Percentiles rank a stretch among this genome's conserved stretches.
phyloP scores from a whole-genome alignment of 192 early-diverging fungal genomes.

The Rhizophagus sp. region DNA sequence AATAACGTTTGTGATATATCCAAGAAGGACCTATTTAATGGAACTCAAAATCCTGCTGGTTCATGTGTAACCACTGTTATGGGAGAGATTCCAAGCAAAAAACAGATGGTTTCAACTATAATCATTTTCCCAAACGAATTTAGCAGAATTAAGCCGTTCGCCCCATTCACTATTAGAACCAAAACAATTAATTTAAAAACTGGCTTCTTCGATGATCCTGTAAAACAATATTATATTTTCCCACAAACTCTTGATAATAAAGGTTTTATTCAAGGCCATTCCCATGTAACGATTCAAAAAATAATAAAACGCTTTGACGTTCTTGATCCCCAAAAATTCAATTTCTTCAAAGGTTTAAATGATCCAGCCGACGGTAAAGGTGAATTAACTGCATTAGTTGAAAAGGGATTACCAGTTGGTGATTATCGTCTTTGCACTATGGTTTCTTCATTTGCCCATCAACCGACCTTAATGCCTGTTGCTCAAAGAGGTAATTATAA shows the following conservation, averaged over 20 bases:
- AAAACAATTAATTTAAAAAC: neutral
- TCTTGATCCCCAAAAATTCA: neutral
- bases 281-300: constrained; percentile 12
- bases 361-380: neutral
- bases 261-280: neutral
- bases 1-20: too few relatives aligned
- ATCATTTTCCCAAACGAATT: neutral
- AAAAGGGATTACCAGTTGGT: neutral
- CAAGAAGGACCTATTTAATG: neutral
- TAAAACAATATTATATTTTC: neutral
- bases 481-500: constrained; percentile 24
- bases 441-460: constrained; percentile 6
- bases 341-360: constrained; percentile 24
- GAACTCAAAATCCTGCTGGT: neutral
- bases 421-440: constrained; percentile 20
- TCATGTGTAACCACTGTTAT: neutral
- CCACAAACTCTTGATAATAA: neutral
- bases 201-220: constrained; percentile 21
- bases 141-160: neutral
- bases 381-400: neutral
- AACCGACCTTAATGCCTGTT: constrained; percentile 29
- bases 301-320: neutral
- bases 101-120: neutral
- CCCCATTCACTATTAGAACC: neutral
- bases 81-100: neutral